phyloP scores from a whole-genome alignment of 2,329 filamentous ascomycete species.

The Nemania serpens region DNA sequence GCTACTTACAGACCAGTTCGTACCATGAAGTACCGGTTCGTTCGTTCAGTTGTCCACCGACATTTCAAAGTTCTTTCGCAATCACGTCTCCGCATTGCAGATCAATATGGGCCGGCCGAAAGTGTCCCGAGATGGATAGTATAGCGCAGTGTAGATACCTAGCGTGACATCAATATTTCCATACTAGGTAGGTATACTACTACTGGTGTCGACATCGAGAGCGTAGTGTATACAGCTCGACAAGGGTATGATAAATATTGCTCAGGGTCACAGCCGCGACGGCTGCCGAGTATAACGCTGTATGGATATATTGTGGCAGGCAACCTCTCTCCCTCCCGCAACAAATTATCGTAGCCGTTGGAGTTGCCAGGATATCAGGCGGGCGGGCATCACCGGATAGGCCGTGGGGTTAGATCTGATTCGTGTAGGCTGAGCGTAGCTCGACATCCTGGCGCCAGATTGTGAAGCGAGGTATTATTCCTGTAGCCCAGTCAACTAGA shows the following conservation, averaged over 20 bases:
- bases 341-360: neutral
- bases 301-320: neutral
- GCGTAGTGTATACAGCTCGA: neutral
- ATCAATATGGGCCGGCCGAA: conserved; percentile 9
- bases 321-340: neutral
- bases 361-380: neutral
- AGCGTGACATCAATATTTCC: too few relatives aligned
- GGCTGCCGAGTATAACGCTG: neutral
- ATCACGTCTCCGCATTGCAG: neutral
- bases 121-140: neutral
- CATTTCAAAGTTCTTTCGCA: conserved; percentile 2
- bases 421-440: too few relatives aligned
- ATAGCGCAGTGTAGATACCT: too few relatives aligned
- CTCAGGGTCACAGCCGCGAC: conserved; percentile 3
- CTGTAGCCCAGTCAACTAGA: neutral
- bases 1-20: neutral
- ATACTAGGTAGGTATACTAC: too few relatives aligned
- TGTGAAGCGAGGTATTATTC: neutral
- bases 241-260: conserved; percentile 16
- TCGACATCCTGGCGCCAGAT: neutral
- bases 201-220: too few relatives aligned
- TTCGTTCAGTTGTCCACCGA: conserved; percentile 3
- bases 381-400: neutral
- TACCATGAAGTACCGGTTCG: neutral
- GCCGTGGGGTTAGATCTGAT: conserved; percentile 9